These are phyloP conservation scores for Urostyla sp. DNA, from an alignment of 73 alveolate genomes.

Conservation along the genomic window DNA sequence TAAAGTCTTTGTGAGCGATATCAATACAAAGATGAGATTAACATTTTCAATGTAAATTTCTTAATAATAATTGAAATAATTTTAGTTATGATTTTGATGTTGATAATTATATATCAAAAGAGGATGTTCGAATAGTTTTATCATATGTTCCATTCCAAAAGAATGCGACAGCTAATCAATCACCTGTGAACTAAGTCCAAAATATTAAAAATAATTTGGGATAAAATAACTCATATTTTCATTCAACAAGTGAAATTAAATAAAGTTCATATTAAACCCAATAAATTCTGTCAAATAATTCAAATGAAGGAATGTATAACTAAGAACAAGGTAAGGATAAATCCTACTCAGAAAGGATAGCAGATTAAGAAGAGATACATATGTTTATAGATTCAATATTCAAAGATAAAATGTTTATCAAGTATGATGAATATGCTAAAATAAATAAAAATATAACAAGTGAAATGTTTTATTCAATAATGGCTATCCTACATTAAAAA, in stretches of 20 bases:
- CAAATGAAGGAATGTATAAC: conserved; percentile 42
- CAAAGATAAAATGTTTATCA: conserved; percentile 14
- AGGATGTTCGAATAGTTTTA: neutral
- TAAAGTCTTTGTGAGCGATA: neutral
- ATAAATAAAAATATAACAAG: conserved; percentile 25
- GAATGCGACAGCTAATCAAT: neutral
- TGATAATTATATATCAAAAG: neutral
- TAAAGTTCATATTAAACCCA: neutral
- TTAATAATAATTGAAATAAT: neutral
- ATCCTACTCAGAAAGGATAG: conserved; percentile 34
- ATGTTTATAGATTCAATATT: neutral
- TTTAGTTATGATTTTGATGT: neutral
- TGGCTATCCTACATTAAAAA: conserved; percentile 36
- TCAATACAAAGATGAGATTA: neutral
- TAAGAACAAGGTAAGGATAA: conserved; percentile 43
- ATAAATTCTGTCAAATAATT: neutral
- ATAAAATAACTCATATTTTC: neutral
- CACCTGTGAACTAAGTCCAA: neutral
- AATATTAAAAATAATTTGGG: too few relatives aligned
- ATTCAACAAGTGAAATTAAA: too few relatives aligned
- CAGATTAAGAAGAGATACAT: conserved; percentile 30
- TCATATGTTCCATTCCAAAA: neutral
- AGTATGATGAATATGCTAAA: conserved; percentile 5
- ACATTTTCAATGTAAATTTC: conserved; percentile 1
- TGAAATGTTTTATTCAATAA: conserved; percentile 41